Evolutionary conservation across 163 green algal species (phyloP), one percentile per base, ranked within the genome.

Genomic region (Coccomyxa subellipsoidea): DNA sequence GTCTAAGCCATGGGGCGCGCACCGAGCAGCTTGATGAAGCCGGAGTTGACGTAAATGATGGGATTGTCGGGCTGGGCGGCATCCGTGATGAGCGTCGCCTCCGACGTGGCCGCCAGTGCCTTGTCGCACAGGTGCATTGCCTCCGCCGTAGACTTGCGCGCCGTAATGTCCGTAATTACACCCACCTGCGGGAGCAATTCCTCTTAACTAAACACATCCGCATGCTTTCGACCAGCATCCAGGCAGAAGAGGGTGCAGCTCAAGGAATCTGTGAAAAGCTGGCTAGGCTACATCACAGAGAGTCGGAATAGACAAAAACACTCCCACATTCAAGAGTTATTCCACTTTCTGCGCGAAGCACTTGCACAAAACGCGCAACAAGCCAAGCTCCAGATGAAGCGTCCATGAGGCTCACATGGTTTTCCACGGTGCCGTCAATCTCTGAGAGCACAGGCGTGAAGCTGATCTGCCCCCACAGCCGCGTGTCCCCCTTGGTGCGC

Each of bases 61-160:
- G 93, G 92, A 59, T 88, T 89, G 76, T 97, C 93, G 27, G 91
- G 89, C 47, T 81, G 40, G 31, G 34, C 85, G 31, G 86, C 83
- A 82, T 96, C 93, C 10, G 91, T 89, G 71, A 95, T 95, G 25
- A 91, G 92, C 79, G 95, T 94, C 25, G 92, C 93, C 83, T 96
- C 77, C 25, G 39, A 54, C 9, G 77, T 75, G 27, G 53, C 34
- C 47, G 53, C 40, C 32, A 81, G 54, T 32, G 77, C 77, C 77
- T 73, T 75, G 54, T 81, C 77, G 54, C 53, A 81, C 77, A 81
- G 32, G 54, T 75, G 77, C 77, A 81, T 73, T 4, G 54, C 54
- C 54, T 81, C 54, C 25, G 53, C 77, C 21, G 54, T 75, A 8
- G 36, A 54, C 35, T 36, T 35, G 15, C 54, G 77, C 18, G 32